Evolutionary conservation across 2,329 filamentous ascomycete genomes (phyloP), one percentile per base, ranked within the genome.

Genomic region (Coniosporium tulheliwenetii): DNA sequence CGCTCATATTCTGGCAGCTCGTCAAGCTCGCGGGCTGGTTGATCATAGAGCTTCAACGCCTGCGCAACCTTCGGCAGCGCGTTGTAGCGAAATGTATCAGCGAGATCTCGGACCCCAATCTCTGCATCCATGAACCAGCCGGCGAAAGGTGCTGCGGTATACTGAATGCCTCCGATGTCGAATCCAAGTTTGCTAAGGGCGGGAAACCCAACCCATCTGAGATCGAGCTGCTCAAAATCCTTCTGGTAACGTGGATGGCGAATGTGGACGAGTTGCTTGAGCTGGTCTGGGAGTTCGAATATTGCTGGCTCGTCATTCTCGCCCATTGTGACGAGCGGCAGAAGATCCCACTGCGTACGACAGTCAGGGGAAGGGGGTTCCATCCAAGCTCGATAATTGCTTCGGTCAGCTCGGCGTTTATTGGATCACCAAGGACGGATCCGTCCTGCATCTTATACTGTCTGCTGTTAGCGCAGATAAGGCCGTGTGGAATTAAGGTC

Each of bases 81-180:
- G 36, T 55, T 50, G 41, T 56, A 56, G 13, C 53, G 47, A 37
- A 48, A 49, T 10, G 41, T 26, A 31, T 56, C 53, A 9, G 45
- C 52, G 26, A 56, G 42, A 38, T 56, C 45, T 16, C 53, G 50
- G 40, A 52, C 43, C 5, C 52, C 52, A 26, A 56, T 54, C 42
- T 56, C 53, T 13, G 52, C 52, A 39, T 56, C 53, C 52, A 55
- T 52, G 36, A 54, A 55, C 53, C 52, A 55, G 19, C 52, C 53
- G 10, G 52, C 47, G 43, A 55, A 55, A 15, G 53, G 53, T 12
- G 48, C 41, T 32, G 49, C 49, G 35, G 50, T 51, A 30, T 52
- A 52, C 38, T 52, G 50, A 2, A 47, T 44, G 7, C 51, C 51
- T n/a, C 52, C 52, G 33, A 56, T 52, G 33, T 52, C 47, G 38